Percentiles rank a stretch among this genome's conserved stretches.
phyloP scores from a whole-genome alignment of 768 basidiomycete genomes.

The Tremella fuciformis region DNA sequence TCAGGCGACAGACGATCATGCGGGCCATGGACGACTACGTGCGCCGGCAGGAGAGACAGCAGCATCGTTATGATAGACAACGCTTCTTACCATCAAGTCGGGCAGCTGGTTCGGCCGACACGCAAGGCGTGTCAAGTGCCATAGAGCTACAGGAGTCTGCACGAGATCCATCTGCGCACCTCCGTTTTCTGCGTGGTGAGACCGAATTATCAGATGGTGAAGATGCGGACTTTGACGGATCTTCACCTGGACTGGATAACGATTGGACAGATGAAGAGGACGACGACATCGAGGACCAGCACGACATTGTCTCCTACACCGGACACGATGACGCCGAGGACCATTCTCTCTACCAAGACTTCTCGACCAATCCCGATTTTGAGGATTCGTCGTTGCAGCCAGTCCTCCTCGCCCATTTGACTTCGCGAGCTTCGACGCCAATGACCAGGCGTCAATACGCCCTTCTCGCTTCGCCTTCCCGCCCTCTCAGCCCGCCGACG shows the following conservation, averaged over 20 bases:
- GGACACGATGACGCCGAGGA: slow-evolving; percentile 11
- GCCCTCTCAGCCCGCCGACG: slow-evolving; percentile 5
- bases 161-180: slow-evolving; percentile 17
- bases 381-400: slow-evolving; percentile 26
- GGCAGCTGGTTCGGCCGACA: background rate
- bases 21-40: slow-evolving; percentile 6
- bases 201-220: slow-evolving; percentile 40
- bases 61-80: background rate
- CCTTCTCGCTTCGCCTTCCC: slow-evolving; percentile 21
- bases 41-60: background rate
- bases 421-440: slow-evolving; percentile 26
- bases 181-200: slow-evolving; percentile 31
- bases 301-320: background rate
- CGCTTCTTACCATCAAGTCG: too few species aligned
- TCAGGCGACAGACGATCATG: slow-evolving; percentile 3
- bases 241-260: slow-evolving; percentile 1
- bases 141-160: slow-evolving; percentile 9
- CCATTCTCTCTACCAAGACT: slow-evolving; percentile 27
- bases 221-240: slow-evolving; percentile 12
- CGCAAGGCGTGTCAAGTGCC: slow-evolving; percentile 12
- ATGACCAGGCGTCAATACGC: slow-evolving; percentile 41
- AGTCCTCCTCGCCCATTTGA: slow-evolving; percentile 45
- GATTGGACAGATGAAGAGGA: slow-evolving; percentile 3
- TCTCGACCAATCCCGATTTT: slow-evolving; percentile 8
- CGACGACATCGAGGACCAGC: slow-evolving; percentile 4